These are phyloP conservation scores for Pythium phragmiticola DNA, from an alignment of 352 stramenopile genomes.

Conservation along the genomic window DNA sequence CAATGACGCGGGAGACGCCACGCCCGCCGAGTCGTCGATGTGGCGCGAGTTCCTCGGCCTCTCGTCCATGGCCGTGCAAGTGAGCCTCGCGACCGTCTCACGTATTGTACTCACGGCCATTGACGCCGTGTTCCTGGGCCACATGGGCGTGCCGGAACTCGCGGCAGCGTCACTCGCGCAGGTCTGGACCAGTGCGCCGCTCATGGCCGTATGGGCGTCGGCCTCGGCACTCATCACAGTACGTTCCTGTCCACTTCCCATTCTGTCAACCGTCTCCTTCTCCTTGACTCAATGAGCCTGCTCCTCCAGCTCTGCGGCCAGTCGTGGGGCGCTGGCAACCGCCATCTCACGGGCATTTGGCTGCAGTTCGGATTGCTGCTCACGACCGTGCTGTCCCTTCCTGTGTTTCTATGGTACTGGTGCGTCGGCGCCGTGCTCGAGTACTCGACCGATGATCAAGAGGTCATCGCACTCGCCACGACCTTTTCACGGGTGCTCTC, in stretches of 20 bases:
- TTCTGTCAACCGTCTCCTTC: background rate
- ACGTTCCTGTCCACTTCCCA: background rate
- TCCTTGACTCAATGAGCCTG: background rate
- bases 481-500: slow-evolving; percentile 63
- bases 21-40: slow-evolving; percentile 15
- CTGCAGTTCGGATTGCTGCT: slow-evolving; percentile 67
- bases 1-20: background rate
- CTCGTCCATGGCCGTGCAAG: slow-evolving; percentile 60
- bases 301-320: slow-evolving; percentile 60
- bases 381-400: slow-evolving; percentile 51
- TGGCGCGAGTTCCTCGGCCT: slow-evolving; percentile 62
- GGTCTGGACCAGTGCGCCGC: slow-evolving; percentile 62
- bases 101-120: slow-evolving; percentile 67
- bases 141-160: slow-evolving; percentile 71
- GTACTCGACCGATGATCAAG: slow-evolving; percentile 58
- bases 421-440: slow-evolving; percentile 55
- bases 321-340: slow-evolving; percentile 65
- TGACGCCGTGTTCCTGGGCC: slow-evolving; percentile 74
- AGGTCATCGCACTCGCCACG: slow-evolving; percentile 53
- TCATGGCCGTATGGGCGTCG: slow-evolving; percentile 66
- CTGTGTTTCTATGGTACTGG: slow-evolving; percentile 73
- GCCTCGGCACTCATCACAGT: slow-evolving; percentile 67
- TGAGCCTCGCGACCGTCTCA: slow-evolving; percentile 61
- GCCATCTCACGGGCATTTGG: slow-evolving; percentile 70
- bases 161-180: slow-evolving; percentile 67